Evolutionary conservation across 139 green algal species (phyloP).

Genomic region (Chlorella sp.): DNA sequence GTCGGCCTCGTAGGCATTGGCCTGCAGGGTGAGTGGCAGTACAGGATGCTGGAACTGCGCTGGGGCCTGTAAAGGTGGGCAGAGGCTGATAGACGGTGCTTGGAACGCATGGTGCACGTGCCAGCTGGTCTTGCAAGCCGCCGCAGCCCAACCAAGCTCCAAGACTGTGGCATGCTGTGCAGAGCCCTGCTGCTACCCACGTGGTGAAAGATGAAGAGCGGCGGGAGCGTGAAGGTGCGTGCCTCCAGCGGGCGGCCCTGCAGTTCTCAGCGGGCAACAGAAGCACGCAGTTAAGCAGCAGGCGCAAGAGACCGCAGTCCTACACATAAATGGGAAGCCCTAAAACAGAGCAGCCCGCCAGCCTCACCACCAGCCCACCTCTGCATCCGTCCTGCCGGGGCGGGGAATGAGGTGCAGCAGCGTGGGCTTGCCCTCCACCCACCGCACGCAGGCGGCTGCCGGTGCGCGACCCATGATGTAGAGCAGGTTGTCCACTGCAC

Average conservation of each 20-base stretch:
- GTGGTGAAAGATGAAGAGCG: slow-evolving; percentile 84
- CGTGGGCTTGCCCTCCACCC: slow-evolving; percentile 32
- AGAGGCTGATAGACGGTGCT: no score
- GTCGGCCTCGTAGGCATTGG: slow-evolving; percentile 74
- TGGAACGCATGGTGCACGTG: no score
- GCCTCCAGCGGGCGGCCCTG: neutral
- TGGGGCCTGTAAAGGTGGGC: no score
- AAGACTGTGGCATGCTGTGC: no score
- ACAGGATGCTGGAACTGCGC: no score
- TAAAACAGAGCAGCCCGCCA: no score
- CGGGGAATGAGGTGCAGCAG: slow-evolving; percentile 50
- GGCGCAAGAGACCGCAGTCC: neutral
- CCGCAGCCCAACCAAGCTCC: no score
- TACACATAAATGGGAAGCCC: no score
- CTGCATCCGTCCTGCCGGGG: neutral
- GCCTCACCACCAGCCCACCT: neutral
- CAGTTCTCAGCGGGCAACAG: no score
- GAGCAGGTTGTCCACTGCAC: slow-evolving; percentile 37
- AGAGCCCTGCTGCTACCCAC: no score
- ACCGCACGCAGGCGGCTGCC: slow-evolving; percentile 46
- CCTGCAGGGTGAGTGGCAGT: neutral
- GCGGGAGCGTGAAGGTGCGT: neutral
- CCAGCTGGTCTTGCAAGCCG: no score
- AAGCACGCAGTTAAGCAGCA: no score
- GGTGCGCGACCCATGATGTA: slow-evolving; percentile 38